Evolutionary conservation across 352 stramenopile species (phyloP).

Genomic region (Phytophthora brassicae): DNA sequence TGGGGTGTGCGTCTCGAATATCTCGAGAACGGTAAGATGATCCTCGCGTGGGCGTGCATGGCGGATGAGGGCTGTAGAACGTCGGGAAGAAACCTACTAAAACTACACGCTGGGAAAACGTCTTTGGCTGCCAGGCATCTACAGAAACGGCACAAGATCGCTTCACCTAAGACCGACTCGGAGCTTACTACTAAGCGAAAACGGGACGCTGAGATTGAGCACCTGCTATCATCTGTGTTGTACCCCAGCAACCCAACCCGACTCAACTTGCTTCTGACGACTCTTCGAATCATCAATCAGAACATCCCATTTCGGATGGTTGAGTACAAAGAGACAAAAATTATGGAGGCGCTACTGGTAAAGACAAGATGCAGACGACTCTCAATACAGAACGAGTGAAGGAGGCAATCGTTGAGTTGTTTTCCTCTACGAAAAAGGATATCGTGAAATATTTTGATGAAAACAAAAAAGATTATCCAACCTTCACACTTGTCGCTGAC

Average conservation of each 20-base stretch:
- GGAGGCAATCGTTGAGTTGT: not conserved
- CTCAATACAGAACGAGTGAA: not conserved
- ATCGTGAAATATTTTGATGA: not conserved
- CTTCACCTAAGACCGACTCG: not conserved
- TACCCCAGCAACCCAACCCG: not conserved
- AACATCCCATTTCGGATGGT: not conserved
- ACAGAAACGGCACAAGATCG: not conserved
- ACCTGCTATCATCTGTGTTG: not conserved
- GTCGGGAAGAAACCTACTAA: not conserved
- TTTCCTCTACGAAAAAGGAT: not conserved
- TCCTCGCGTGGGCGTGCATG: not conserved
- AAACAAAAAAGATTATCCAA: slow-evolving; percentile 6
- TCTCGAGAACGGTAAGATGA: not conserved
- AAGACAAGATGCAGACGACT: not conserved
- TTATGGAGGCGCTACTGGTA: not conserved
- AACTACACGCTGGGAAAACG: not conserved
- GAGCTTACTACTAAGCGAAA: not conserved
- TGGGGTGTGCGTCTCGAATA: not conserved
- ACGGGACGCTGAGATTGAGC: not conserved
- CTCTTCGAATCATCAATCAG: not conserved
- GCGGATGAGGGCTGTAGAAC: slow-evolving; percentile 1
- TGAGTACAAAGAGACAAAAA: not conserved
- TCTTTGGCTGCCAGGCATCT: not conserved
- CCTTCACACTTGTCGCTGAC: slow-evolving; percentile 20
- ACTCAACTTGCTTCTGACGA: not conserved